Conservation (phyloP, 148 eudicot genomes). For the Rhododendron griersonianum region DNA sequence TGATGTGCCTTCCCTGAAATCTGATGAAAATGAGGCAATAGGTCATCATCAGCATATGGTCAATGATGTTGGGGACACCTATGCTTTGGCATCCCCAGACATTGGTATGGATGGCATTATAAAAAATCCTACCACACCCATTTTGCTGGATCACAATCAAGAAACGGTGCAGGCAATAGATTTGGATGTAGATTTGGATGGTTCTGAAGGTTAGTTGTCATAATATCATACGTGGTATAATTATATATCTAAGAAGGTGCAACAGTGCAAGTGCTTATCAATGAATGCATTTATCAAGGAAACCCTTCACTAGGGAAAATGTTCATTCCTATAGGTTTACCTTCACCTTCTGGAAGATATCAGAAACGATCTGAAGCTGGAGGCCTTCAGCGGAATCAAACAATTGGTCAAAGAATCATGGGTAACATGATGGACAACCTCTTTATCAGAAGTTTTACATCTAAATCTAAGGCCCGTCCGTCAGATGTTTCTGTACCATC, state of each 20-base stretch:
- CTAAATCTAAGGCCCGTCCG: slow-evolving; percentile 60
- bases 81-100: slow-evolving; percentile 15
- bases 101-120: slow-evolving; percentile 20
- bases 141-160: slow-evolving; percentile 23
- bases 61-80: slow-evolving; percentile 25
- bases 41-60: slow-evolving; percentile 26
- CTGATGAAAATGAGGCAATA: slow-evolving; percentile 24
- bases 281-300: neutral
- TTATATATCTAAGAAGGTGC: neutral
- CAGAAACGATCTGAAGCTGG: slow-evolving; percentile 45
- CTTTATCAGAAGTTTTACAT: slow-evolving; percentile 80
- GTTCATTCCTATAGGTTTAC: slow-evolving; percentile 44
- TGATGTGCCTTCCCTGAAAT: slow-evolving; percentile 21
- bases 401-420: slow-evolving; percentile 90
- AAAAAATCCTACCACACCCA: slow-evolving; percentile 13
- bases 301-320: neutral
- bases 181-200: no score
- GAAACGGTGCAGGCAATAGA: slow-evolving; percentile 19
- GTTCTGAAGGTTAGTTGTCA: slow-evolving; percentile 60
- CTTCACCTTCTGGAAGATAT: slow-evolving; percentile 63
- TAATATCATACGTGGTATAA: neutral
- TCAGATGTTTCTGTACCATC: slow-evolving; percentile 50
- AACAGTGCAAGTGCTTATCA: neutral
- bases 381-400: slow-evolving; percentile 69
- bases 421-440: slow-evolving; percentile 88